phyloP scores from a whole-genome alignment of 2,329 filamentous ascomycete species.

The Cladosporium halotolerans region DNA sequence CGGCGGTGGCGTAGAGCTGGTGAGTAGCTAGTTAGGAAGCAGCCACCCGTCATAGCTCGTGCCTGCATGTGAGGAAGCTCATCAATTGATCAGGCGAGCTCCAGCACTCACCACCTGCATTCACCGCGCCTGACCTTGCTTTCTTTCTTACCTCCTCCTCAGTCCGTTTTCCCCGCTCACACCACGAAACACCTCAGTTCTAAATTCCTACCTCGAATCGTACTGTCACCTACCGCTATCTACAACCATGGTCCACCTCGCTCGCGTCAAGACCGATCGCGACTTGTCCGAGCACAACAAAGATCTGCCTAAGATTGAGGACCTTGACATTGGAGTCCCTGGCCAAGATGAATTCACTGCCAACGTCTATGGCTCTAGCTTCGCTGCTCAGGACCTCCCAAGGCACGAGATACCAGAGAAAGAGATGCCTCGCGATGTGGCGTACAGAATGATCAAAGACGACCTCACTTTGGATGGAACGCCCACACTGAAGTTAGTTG shows the following conservation, averaged over 20 bases:
- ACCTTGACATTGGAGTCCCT: slow-evolving; percentile 40
- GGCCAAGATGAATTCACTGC: slow-evolving; percentile 58
- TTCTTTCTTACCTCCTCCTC: neutral
- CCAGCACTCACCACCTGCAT: no score
- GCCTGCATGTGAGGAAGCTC: no score
- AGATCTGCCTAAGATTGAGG: slow-evolving; percentile 40
- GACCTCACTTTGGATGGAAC: slow-evolving; percentile 87
- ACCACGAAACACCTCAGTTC: neutral
- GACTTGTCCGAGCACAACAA: slow-evolving; percentile 26
- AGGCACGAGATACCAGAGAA: slow-evolving; percentile 77
- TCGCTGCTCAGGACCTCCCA: slow-evolving; percentile 74
- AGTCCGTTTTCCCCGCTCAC: neutral
- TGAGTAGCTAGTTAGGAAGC: no score
- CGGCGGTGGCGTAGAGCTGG: no score
- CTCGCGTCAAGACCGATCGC: slow-evolving; percentile 26
- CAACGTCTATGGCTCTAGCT: slow-evolving; percentile 82
- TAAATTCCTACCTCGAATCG: neutral
- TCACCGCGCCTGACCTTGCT: no score
- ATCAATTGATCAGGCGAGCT: no score
- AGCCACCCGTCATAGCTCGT: no score
- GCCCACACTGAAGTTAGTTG: slow-evolving; percentile 75
- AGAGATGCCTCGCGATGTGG: slow-evolving; percentile 86
- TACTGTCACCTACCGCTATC: neutral
- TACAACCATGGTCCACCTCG: slow-evolving; percentile 32
- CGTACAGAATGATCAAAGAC: slow-evolving; percentile 96